Conservation (phyloP, 2,329 filamentous ascomycete species). For the Exophiala lecanii-corni region DNA sequence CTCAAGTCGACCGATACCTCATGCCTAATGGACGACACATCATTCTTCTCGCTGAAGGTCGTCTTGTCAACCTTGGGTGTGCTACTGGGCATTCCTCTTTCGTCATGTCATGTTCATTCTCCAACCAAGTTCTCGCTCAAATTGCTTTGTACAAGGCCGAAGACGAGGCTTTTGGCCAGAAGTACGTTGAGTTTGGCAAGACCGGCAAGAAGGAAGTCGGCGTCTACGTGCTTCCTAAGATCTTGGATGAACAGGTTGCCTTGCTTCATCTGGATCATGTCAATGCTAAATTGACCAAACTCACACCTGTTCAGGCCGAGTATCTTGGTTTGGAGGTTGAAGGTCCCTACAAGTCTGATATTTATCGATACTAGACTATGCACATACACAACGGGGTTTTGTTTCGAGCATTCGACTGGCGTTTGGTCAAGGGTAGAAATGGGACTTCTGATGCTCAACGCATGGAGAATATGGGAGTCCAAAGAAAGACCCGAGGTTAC, state of each 20-base stretch:
- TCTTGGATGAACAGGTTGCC: conserved; percentile 97
- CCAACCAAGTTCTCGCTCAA: conserved; percentile 99
- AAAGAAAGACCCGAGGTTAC: neutral
- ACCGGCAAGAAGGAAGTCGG: conserved; percentile 82
- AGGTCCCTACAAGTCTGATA: conserved; percentile 95
- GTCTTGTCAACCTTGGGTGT: conserved; percentile 98
- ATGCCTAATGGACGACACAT: conserved; percentile 94
- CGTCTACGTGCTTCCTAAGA: conserved; percentile 97
- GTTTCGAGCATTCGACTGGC: too few relatives aligned
- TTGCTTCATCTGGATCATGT: conserved; percentile 87
- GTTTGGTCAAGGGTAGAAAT: neutral
- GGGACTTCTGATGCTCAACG: conserved; percentile 27
- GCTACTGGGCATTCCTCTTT: conserved; percentile 99
- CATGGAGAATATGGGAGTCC: conserved; percentile 16
- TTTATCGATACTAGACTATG: conserved; percentile 52
- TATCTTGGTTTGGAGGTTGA: conserved; percentile 82
- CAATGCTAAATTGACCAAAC: conserved; percentile 87
- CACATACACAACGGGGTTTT: too few relatives aligned
- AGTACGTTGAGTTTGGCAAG: conserved; percentile 96
- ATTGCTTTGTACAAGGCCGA: conserved; percentile 95
- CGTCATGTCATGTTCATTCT: conserved; percentile 99
- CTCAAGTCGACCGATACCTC: conserved; percentile 96
- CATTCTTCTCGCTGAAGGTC: conserved; percentile 96
- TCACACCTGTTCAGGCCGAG: conserved; percentile 82
- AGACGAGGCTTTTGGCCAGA: conserved; percentile 80